Percentiles rank a stretch among this genome's conserved stretches.
Conservation (phyloP, 2,329 filamentous ascomycete species). For the Davidsoniella eucalypti region DNA sequence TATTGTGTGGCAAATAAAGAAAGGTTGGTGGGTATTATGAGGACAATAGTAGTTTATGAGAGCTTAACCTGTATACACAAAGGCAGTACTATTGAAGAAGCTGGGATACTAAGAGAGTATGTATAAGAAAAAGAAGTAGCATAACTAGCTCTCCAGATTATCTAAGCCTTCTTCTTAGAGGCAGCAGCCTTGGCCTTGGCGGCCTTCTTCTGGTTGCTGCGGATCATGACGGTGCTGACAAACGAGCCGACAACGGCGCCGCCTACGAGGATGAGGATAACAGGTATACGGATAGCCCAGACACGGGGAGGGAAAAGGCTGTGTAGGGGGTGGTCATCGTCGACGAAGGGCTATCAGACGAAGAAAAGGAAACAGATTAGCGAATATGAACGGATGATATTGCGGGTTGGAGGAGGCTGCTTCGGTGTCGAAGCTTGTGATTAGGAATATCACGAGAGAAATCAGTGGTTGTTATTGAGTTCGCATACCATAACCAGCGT, state of each 20-base stretch:
- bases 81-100: too few species aligned
- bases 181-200: constrained; percentile 70
- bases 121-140: too few species aligned
- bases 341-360: constrained; percentile 70
- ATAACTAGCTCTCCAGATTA: background rate
- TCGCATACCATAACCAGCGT: constrained; percentile 77
- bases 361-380: constrained; percentile 1
- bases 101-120: too few species aligned
- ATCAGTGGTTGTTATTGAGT: too few species aligned
- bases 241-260: constrained; percentile 93
- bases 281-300: constrained; percentile 96
- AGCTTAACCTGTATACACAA: too few species aligned
- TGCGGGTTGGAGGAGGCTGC: background rate
- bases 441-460: constrained; percentile 5
- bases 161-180: constrained; percentile 69
- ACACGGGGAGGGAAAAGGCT: constrained; percentile 91
- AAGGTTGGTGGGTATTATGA: too few species aligned
- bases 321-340: constrained; percentile 83
- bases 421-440: background rate
- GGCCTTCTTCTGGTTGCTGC: constrained; percentile 94
- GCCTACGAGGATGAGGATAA: constrained; percentile 84
- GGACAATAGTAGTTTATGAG: too few species aligned
- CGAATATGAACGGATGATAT: constrained; percentile 8
- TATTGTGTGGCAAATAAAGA: too few species aligned
- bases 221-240: constrained; percentile 93